phyloP scores from a whole-genome alignment of 2,329 filamentous ascomycete genomes.

The Phoma sp. region DNA sequence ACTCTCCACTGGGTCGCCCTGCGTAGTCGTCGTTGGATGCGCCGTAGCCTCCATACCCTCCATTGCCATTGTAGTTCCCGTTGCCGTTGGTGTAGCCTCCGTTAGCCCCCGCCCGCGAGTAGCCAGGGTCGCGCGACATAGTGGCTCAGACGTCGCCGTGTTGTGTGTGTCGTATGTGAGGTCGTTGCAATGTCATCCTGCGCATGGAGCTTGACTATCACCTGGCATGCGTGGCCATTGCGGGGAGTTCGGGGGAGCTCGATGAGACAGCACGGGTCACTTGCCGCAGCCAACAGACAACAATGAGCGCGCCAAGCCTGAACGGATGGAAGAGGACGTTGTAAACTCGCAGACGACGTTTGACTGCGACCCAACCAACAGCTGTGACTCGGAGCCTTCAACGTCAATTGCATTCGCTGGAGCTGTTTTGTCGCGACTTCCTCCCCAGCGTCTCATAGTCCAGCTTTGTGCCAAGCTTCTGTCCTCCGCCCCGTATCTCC shows the following conservation, averaged over 20 bases:
- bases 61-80: conserved; percentile 29
- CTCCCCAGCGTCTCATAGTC: not conserved
- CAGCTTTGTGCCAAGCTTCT: not conserved
- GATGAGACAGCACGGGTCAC: conserved; percentile 27
- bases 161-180: conserved; percentile 7
- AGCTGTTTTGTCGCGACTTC: not conserved
- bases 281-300: conserved; percentile 11
- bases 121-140: conserved; percentile 48
- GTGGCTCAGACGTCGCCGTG: conserved; percentile 16
- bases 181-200: conserved; percentile 6
- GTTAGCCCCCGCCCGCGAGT: conserved; percentile 41
- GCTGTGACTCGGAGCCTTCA: no score
- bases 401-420: not conserved
- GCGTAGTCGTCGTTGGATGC: conserved; percentile 23
- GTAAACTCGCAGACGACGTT: not conserved
- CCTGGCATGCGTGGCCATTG: conserved; percentile 21
- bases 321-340: conserved; percentile 3
- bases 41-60: conserved; percentile 32
- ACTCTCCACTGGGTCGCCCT: conserved; percentile 33
- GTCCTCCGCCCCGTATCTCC: not conserved
- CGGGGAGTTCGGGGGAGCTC: conserved; percentile 39
- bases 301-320: conserved; percentile 12
- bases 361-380: not conserved
- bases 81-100: conserved; percentile 47
- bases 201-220: conserved; percentile 17